Percentiles rank a stretch among this genome's conserved stretches.
Conservation (phyloP, 441 rosid species). For the Corymbia calophylla region DNA sequence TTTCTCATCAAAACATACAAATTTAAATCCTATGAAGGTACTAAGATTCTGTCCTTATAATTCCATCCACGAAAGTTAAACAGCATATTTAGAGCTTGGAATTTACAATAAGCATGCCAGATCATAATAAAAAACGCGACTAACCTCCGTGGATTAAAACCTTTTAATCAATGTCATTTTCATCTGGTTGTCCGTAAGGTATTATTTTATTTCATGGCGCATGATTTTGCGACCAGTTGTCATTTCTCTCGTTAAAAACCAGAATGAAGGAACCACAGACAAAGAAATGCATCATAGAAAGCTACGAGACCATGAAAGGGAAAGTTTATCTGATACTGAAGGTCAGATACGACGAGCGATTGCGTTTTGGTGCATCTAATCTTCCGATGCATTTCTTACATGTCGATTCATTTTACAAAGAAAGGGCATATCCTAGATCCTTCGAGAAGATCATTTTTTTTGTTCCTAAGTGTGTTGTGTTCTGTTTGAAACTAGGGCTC, state of each 20-base stretch:
- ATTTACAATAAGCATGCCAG: background rate
- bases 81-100: background rate
- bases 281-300: background rate
- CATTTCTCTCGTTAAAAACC: background rate
- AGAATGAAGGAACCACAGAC: background rate
- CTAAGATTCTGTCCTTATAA: background rate
- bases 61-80: background rate
- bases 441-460: background rate
- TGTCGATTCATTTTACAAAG: background rate
- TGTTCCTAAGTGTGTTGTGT: background rate
- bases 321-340: background rate
- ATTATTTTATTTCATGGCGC: background rate
- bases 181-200: background rate
- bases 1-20: background rate
- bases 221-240: background rate
- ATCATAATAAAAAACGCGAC: background rate
- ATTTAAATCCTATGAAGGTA: background rate
- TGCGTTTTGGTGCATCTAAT: background rate
- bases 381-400: background rate
- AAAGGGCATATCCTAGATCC: background rate
- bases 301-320: background rate
- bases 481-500: background rate
- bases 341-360: background rate
- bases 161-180: background rate
- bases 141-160: background rate